Base-by-base conservation (phyloP, 179 eudicot genomes). In the Silene vulgaris region DNA sequence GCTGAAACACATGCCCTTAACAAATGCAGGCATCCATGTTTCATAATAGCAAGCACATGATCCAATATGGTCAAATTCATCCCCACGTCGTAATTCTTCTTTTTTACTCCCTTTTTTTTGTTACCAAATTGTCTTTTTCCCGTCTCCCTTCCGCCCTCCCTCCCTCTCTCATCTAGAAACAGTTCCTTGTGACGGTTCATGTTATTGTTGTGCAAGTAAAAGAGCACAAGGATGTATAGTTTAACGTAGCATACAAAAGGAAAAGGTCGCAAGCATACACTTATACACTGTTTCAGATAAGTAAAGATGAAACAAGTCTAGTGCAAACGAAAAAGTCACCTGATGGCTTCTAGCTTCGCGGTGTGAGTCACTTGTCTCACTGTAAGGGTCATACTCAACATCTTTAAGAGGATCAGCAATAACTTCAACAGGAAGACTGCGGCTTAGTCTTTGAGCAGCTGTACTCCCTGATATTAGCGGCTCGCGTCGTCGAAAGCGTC, bases 391-490 rank as follows among this genome's bases (percentile, higher is more conserved):
- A 85, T 89, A 86, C 52, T 96, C 97, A 75, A 77, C 82, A 87
- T 91, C 98, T 84, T 87, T 89, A 54, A 89, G 72, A 73, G 98
- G 99, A 75, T 93, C 99, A 85, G 90, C 88, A 32, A 93, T 91
- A 70, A 90, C 93, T 80, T 93, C 99, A 77, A 90, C 92, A 52
- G 98, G 92, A 80, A 85, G 83, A 14, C 86, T 85, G 54, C 90
- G 88, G 82, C 86, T 90, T 77, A 88, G 82, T 81, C 87, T 84
- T 81, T 93, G 93, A 73, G 97, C 90, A 80, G 91, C 86, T 23
- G 85, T 75, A 72, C 88, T 88, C 43, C 90, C 97, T 26, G 89
- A 76, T 26, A 87, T 87, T 26, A 95, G 78, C 54, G 97, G 93
- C 71, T 89, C 90, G 19, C 93, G 91, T 59, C 83, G 90, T 77